A percentile compares a stretch with the other conserved stretches of the same genome.
Evolutionary conservation across 2,329 filamentous ascomycete species (phyloP).

Genomic region (Xylaria sp.): DNA sequence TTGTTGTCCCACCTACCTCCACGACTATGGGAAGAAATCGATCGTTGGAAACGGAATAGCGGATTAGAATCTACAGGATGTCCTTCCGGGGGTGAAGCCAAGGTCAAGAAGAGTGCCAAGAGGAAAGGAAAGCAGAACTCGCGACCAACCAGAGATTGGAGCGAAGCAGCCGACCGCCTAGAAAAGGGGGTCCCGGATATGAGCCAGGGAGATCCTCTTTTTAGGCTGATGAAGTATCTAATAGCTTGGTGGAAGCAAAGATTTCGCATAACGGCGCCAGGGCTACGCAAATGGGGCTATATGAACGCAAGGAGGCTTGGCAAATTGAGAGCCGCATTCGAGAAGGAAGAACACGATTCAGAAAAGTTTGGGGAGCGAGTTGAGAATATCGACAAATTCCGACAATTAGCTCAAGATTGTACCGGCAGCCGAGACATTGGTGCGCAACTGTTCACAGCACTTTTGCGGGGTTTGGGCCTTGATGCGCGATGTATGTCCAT

Average conservation of each 20-base stretch:
- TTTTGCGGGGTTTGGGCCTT: conserved; percentile 82
- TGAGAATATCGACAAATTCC: conserved; percentile 72
- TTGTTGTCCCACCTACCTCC: conserved; percentile 78
- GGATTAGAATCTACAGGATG: conserved; percentile 64
- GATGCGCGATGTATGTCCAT: conserved; percentile 70
- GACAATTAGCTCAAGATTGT: conserved; percentile 72
- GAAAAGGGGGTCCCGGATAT: conserved; percentile 79
- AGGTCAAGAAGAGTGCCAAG: conserved; percentile 54
- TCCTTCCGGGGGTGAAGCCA: conserved; percentile 46
- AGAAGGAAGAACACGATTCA: conserved; percentile 68
- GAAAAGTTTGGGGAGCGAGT: conserved; percentile 81
- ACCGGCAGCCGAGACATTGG: conserved; percentile 88
- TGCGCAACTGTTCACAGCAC: conserved; percentile 87
- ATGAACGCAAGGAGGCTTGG: conserved; percentile 80
- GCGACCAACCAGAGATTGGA: conserved; percentile 72
- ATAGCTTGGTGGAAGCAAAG: conserved; percentile 87
- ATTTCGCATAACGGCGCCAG: conserved; percentile 80
- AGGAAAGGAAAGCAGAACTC: conserved; percentile 43
- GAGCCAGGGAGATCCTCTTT: conserved; percentile 83
- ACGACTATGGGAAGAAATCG: conserved; percentile 75
- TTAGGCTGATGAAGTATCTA: conserved; percentile 79
- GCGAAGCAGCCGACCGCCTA: conserved; percentile 71
- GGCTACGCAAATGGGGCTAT: conserved; percentile 89
- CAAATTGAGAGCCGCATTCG: conserved; percentile 76
- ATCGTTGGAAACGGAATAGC: conserved; percentile 76